These are phyloP conservation scores for Aotearoamyces nothofagi DNA, from an alignment of 2,329 filamentous ascomycete species.

Conservation along the genomic window DNA sequence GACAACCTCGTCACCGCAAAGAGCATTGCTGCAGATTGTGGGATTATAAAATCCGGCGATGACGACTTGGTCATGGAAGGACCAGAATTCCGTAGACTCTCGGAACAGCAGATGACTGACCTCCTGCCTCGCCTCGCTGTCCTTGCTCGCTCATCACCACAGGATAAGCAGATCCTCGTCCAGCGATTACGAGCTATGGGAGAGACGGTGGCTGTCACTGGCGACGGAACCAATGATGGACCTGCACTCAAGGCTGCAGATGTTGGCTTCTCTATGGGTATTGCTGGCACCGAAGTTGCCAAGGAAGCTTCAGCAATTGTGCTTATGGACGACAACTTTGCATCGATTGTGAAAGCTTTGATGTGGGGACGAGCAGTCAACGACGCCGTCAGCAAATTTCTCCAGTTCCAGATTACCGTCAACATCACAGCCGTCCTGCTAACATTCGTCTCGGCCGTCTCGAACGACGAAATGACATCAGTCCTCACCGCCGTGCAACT, in stretches of 20 bases:
- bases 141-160: constrained; percentile 51
- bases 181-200: constrained; percentile 48
- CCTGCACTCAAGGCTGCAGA: constrained; percentile 51
- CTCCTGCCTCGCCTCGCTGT: constrained; percentile 49
- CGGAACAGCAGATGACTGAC: constrained; percentile 40
- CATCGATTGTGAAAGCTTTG: constrained; percentile 45
- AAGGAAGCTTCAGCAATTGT: constrained; percentile 48
- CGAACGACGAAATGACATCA: constrained; percentile 43
- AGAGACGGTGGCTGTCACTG: constrained; percentile 51
- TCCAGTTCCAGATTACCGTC: constrained; percentile 50
- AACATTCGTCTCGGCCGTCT: constrained; percentile 64
- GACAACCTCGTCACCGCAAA: constrained; percentile 59
- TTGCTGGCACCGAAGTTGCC: constrained; percentile 48
- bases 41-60: constrained; percentile 37
- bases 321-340: constrained; percentile 46
- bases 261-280: constrained; percentile 54
- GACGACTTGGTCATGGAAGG: constrained; percentile 54
- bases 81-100: constrained; percentile 47
- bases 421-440: constrained; percentile 70
- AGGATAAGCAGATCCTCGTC: constrained; percentile 53
- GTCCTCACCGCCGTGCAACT: constrained; percentile 68
- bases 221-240: constrained; percentile 52
- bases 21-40: constrained; percentile 60
- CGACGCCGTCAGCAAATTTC: constrained; percentile 36
- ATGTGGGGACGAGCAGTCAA: constrained; percentile 46